A percentile compares a stretch with the other conserved stretches of the same genome.
These are phyloP conservation scores for Salix koriyanagi DNA, from an alignment of 345 rosid species.

Conservation along the genomic window DNA sequence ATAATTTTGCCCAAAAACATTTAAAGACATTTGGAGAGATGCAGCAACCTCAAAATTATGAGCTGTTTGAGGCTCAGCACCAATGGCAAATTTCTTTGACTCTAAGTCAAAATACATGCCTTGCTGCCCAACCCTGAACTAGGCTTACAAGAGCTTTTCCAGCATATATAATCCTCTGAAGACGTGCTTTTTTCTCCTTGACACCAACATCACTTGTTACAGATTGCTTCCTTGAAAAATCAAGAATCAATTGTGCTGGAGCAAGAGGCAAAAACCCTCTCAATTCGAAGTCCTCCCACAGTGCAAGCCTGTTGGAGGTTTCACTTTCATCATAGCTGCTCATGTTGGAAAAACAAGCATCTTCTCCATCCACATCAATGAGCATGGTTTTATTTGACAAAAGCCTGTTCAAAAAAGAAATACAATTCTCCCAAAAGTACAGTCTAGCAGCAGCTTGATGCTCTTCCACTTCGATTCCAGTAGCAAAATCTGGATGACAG, in stretches of 20 bases:
- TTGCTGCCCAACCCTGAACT: slow-evolving; percentile 56
- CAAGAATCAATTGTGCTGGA: slow-evolving; percentile 81
- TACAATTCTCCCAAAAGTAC: slow-evolving; percentile 65
- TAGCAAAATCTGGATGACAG: slow-evolving; percentile 69
- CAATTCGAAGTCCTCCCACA: slow-evolving; percentile 91
- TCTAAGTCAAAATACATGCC: slow-evolving; percentile 58
- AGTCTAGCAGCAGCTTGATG: slow-evolving; percentile 52
- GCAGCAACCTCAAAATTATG: too few relatives aligned
- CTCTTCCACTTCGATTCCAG: slow-evolving; percentile 63
- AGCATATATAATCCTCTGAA: slow-evolving; percentile 75
- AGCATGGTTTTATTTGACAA: slow-evolving; percentile 42
- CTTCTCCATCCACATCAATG: slow-evolving; percentile 66
- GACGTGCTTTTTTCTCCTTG: slow-evolving; percentile 63
- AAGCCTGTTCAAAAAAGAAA: slow-evolving; percentile 62
- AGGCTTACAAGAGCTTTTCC: slow-evolving; percentile 65
- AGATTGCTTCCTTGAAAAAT: slow-evolving; percentile 70
- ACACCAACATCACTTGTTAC: slow-evolving; percentile 46
- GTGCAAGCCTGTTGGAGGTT: slow-evolving; percentile 76
- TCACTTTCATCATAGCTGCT: slow-evolving; percentile 87
- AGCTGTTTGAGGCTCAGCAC: slow-evolving; percentile 42
- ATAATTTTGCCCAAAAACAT: too few relatives aligned
- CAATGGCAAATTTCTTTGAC: slow-evolving; percentile 64
- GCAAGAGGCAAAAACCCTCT: slow-evolving; percentile 83
- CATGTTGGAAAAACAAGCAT: slow-evolving; percentile 78
- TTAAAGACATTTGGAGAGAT: too few relatives aligned